Evolutionary conservation across 1,284 basidiomycete genomes (phyloP).

Genomic region (Farysia itapuensis): DNA sequence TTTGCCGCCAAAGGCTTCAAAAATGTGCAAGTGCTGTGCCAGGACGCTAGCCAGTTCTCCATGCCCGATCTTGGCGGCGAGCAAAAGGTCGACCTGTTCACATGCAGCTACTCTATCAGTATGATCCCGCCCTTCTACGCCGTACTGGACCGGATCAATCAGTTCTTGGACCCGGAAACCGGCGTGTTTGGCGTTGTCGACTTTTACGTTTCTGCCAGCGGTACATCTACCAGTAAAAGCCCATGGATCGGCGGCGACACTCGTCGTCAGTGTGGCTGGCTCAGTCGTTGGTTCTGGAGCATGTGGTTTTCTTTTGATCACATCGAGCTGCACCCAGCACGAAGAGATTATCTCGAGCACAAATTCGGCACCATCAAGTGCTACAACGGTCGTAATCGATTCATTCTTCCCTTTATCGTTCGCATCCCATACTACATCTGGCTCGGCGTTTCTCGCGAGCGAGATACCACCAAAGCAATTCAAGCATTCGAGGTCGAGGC

Average conservation of each 20-base stretch:
- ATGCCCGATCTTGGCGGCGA: conserved; percentile 64
- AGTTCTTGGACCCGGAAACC: conserved; percentile 69
- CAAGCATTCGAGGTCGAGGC: conserved; percentile 73
- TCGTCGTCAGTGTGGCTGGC: conserved; percentile 72
- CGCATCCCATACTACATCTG: conserved; percentile 75
- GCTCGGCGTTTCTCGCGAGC: conserved; percentile 71
- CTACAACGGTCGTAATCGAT: conserved; percentile 75
- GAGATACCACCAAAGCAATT: conserved; percentile 68
- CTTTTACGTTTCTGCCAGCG: conserved; percentile 75
- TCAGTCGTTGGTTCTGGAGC: conserved; percentile 73
- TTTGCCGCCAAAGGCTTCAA: conserved; percentile 73
- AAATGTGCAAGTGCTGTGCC: conserved; percentile 74
- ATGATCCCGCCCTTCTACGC: conserved; percentile 72
- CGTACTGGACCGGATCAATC: conserved; percentile 72
- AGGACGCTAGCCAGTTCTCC: conserved; percentile 73
- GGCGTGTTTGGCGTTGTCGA: conserved; percentile 75
- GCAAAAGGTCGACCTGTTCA: conserved; percentile 57
- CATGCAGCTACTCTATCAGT: conserved; percentile 58
- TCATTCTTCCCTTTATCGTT: conserved; percentile 71
- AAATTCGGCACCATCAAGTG: conserved; percentile 71
- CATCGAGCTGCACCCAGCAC: conserved; percentile 70
- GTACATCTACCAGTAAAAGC: conserved; percentile 66
- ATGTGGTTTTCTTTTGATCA: conserved; percentile 75
- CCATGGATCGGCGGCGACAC: conserved; percentile 69
- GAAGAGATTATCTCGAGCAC: conserved; percentile 73